Evolutionary conservation across 179 eudicot genomes (phyloP), one percentile per base, ranked within the genome.

Genomic region (Drosera spatulata): DNA sequence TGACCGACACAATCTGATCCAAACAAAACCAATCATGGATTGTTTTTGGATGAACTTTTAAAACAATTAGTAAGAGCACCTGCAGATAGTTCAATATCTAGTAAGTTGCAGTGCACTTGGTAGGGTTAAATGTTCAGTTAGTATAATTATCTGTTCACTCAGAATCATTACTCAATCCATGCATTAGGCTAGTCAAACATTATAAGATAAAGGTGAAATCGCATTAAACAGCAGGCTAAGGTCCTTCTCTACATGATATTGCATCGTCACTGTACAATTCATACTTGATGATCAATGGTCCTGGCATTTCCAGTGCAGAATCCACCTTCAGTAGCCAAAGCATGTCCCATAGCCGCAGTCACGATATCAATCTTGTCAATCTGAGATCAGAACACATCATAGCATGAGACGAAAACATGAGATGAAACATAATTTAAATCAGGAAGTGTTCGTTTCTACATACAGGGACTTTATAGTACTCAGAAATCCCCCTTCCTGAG

Each of bases 281-380:
- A 51, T 72, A 85, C 98, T 77, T 91, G 98, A 76, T 91, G 98
- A 58, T 91, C 96, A 69, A 88, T 82, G 75, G 81, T 87, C 80
- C 98, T 77, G 9, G 77, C 61, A 73, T 82, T 88, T 69, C 98
- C 98, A 5, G 96, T 85, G 76, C 98, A 91, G 64, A 91, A 91
- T 68, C 98, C 98, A 61, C 98, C 96, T 75, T 91, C 98, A 8
- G 98, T 68, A 63, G 98, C 96, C 68, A 91, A 78, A 41, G 97
- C 85, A 69, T 86, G 82, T 55, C 95, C 95, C 97, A 84, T 84
- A 7, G 91, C 88, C 80, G 96, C 98, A 64, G 95, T 84, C 64
- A 91, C 71, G 44, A 91, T 88, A 68, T 88, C 98, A 49, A 91
- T 75, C 77, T 91, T 88, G 60, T 86, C 96, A 73, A 83, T 67